Evolutionary conservation across 73 alveolate species (phyloP).

Genomic region (Stentor coeruleus): DNA sequence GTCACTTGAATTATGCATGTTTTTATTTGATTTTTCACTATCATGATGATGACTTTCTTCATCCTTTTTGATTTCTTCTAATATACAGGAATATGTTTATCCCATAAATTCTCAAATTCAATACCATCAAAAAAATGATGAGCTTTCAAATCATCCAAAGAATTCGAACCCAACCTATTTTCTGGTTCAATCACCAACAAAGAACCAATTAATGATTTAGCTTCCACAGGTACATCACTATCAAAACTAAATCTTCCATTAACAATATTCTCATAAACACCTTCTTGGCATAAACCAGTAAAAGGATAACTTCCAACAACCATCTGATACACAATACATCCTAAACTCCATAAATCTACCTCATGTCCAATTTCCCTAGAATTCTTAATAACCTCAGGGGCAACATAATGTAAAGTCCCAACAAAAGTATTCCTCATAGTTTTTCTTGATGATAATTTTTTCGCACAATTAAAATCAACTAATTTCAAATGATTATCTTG

Average conservation of each 20-base stretch:
- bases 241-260: constrained; percentile 49
- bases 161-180: constrained; percentile 62
- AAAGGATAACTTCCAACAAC: constrained; percentile 83
- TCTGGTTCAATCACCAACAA: constrained; percentile 49
- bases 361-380: constrained; percentile 67
- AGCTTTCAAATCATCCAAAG: constrained; percentile 32
- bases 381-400: constrained; percentile 31
- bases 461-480: constrained; percentile 3
- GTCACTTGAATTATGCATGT: too few species aligned
- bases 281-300: constrained; percentile 55
- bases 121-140: constrained; percentile 67
- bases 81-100: not conserved
- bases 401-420: constrained; percentile 20
- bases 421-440: not conserved
- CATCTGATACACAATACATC: constrained; percentile 86
- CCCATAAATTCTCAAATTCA: constrained; percentile 34
- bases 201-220: constrained; percentile 69
- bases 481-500: not conserved
- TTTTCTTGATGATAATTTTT: not conserved
- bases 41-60: too few species aligned
- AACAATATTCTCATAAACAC: constrained; percentile 64
- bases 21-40: too few species aligned
- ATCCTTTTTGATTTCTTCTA: too few species aligned
- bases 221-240: constrained; percentile 63
- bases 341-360: constrained; percentile 95